Evolutionary conservation across 2,329 filamentous ascomycete genomes (phyloP), one percentile per base, ranked within the genome.

Genomic region (Fusarium irregulare): DNA sequence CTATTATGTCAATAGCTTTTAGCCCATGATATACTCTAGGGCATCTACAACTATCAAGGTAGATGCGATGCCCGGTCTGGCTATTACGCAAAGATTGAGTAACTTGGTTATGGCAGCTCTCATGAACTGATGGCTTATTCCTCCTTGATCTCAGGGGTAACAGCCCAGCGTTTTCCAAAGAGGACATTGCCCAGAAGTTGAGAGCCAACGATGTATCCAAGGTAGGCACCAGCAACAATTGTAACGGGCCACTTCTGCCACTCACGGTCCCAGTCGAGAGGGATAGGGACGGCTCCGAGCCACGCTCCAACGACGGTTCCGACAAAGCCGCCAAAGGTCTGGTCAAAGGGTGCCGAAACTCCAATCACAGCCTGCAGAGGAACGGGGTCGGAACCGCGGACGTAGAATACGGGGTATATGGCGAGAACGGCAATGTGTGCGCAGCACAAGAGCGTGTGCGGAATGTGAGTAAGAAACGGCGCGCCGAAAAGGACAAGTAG

Each of bases 161-260:
- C 67, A 65, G 62, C 67, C 68, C 86, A 80, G 64, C 78, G 80
- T 78, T 78, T 84, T 37, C 84, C 85, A 71, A 82, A 85, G 9
- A 82, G 79, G 61, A 87, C 51, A 2, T 80, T 82, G 4, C 86
- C 87, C 1, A 90, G 89, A 20, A 89, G 70, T 58, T 88, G 75
- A 77, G 92, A 91, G 2, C 94, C 94, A 14, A 93, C 71, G 2
- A 88, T 84, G 79, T 92, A 94, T 2, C 96, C 96, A 8, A 88
- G 81, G 80, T 97, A 98, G 20, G 92, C 85, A 4, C 96, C 96
- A 3, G 88, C 89, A 7, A 98, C 81, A 62, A 99, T 92, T 0
- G 96, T 99, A 49, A 98, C 91, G 0, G 96, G 96, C 92, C 95
- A 99, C 79, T 91, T 93, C 87, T 99, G 96, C 96, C 96, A 99